Evolutionary conservation across 768 basidiomycete genomes (phyloP), one percentile per base, ranked within the genome.

Genomic region (Agaricus blazei): DNA sequence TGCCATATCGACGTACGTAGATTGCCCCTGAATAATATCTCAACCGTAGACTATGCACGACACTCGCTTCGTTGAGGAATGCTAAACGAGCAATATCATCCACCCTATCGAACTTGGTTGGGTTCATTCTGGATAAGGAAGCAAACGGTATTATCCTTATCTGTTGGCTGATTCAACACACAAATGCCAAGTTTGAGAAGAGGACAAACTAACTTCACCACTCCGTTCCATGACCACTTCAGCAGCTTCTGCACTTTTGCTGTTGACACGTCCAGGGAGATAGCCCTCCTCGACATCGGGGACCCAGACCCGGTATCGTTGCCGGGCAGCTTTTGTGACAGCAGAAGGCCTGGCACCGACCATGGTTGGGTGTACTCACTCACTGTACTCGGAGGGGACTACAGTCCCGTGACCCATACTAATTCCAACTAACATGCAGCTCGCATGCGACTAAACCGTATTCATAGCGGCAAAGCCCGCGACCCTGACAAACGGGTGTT

Each of bases 1-100:
- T 19, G 19, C 24, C 48, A 26, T 45, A 19, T 38, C 78, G 83
- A 78, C 91, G 67, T 66, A 93, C 94, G 72, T 96, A 96, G 62
- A 98, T 97, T 51, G 89, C 85, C 40, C 90, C 93, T 44, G 89
- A 88, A 49, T 88, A 89, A 70, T 94, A 98, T 70, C 97, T 80
- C 62, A 92, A 73, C 56, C 93, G 83, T 28, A 98, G 83, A 72
- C 98, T 98, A 67, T 98, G 93, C n/a, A 98, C 95, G 43, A 99
- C 97, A 62, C 91, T 93, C 9, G 97, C 95, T 77, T 99, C 97
- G 68, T 98, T 98, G 56, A 98, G 76, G 73, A 93, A 96, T 0
- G 97, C 98, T 59, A 99, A 78, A 73, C 98, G 95, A 40, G 97
- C 97, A 60, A 98, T 98, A 68, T 99, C 97, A 61, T 94, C 93